Evolutionary conservation across 2,329 filamentous ascomycete genomes (phyloP).

Genomic region (Colletotrichum liaoningense): DNA sequence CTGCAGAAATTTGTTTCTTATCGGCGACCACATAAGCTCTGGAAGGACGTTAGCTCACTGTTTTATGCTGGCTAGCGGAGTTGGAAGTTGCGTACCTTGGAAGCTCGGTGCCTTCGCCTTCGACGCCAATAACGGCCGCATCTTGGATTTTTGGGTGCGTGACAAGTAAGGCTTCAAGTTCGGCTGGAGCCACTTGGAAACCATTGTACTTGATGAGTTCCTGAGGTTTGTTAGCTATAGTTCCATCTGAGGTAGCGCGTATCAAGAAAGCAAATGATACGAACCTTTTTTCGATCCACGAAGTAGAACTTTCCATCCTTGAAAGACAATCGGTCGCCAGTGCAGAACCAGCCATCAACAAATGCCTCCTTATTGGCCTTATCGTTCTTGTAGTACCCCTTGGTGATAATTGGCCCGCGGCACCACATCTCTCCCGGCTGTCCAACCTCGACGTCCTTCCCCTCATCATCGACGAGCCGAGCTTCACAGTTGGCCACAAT

Average conservation of each 20-base stretch:
- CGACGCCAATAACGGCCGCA: slow-evolving; percentile 71
- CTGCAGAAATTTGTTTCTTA: slow-evolving; percentile 41
- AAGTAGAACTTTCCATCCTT: slow-evolving; percentile 79
- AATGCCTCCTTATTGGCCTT: slow-evolving; percentile 73
- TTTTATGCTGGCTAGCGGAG: too few species aligned
- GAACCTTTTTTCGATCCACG: slow-evolving; percentile 80
- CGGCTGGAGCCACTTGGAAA: slow-evolving; percentile 74
- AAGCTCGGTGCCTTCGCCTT: slow-evolving; percentile 56
- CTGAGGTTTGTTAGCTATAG: slow-evolving; percentile 48
- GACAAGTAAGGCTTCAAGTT: slow-evolving; percentile 64
- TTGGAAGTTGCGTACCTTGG: slow-evolving; percentile 49
- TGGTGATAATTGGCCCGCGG: slow-evolving; percentile 77
- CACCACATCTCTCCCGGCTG: slow-evolving; percentile 72
- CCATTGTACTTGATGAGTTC: slow-evolving; percentile 72
- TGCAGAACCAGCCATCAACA: slow-evolving; percentile 75
- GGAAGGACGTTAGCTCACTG: not conserved
- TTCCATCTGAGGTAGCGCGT: too few species aligned
- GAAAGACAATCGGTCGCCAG: slow-evolving; percentile 81
- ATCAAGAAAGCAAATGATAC: not conserved
- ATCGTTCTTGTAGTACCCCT: slow-evolving; percentile 77
- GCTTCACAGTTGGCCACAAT: slow-evolving; percentile 51
- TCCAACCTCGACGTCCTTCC: slow-evolving; percentile 51
- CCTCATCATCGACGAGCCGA: slow-evolving; percentile 53
- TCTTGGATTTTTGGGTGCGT: slow-evolving; percentile 60
- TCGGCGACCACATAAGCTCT: slow-evolving; percentile 49